A percentile compares a stretch with the other conserved stretches of the same genome.
Evolutionary conservation across 2,329 filamentous ascomycete genomes (phyloP).

Genomic region (Ophiostoma novo-ulmi): DNA sequence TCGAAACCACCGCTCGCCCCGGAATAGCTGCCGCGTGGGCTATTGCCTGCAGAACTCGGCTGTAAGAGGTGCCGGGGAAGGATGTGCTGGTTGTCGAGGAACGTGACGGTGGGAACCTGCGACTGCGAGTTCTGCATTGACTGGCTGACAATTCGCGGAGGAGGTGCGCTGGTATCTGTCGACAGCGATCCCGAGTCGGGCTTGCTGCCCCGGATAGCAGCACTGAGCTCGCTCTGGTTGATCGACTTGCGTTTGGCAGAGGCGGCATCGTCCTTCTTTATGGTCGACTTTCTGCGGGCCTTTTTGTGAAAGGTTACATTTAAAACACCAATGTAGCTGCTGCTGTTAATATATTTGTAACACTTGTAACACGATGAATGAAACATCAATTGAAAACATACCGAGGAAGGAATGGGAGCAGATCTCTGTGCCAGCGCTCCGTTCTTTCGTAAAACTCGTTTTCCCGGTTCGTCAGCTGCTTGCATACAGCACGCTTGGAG

Average conservation of each 20-base stretch:
- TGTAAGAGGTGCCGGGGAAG: slow-evolving; percentile 78
- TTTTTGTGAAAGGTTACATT: slow-evolving; percentile 93
- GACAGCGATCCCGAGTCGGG: not conserved
- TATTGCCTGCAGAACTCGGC: slow-evolving; percentile 34
- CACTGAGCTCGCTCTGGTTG: slow-evolving; percentile 31
- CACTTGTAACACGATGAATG: not conserved
- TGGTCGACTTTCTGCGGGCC: slow-evolving; percentile 57
- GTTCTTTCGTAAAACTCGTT: slow-evolving; percentile 99
- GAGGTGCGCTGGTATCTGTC: slow-evolving; percentile 25
- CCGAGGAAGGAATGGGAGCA: slow-evolving; percentile 87
- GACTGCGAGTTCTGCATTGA: slow-evolving; percentile 62
- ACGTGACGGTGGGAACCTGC: slow-evolving; percentile 81
- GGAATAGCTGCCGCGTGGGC: slow-evolving; percentile 24
- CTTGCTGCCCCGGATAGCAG: slow-evolving; percentile 25
- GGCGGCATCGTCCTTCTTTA: slow-evolving; percentile 46
- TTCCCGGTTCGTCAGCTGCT: slow-evolving; percentile 94
- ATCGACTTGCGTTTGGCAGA: slow-evolving; percentile 37
- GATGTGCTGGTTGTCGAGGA: slow-evolving; percentile 91
- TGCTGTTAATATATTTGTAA: slow-evolving; percentile 11
- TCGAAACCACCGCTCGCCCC: not conserved
- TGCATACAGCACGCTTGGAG: slow-evolving; percentile 90
- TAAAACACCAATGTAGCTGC: slow-evolving; percentile 89
- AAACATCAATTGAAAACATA: slow-evolving; percentile 34
- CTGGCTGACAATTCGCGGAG: slow-evolving; percentile 57
- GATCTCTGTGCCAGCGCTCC: slow-evolving; percentile 81